phyloP scores from a whole-genome alignment of 305 asterid species.

The Fraxinus baroniana region DNA sequence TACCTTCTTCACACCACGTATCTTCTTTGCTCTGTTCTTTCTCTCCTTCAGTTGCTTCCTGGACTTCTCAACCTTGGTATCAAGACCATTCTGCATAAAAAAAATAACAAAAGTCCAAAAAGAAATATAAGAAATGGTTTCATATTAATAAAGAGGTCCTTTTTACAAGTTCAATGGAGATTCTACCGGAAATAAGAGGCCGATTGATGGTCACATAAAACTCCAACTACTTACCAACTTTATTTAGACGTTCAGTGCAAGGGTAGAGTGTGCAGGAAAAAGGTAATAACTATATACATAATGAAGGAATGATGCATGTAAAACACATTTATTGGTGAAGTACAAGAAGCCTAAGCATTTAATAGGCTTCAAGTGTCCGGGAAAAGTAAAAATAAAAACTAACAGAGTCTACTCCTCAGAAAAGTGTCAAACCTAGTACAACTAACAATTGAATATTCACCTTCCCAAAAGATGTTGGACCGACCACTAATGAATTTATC shows the following conservation, averaged over 20 bases:
- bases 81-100: constrained; percentile 63
- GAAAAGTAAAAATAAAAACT: background rate
- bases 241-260: background rate
- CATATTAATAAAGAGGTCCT: background rate
- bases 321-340: background rate
- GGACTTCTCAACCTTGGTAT: constrained; percentile 74
- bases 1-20: constrained; percentile 84
- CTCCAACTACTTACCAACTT: background rate
- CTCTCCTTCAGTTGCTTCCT: constrained; percentile 84
- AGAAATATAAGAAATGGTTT: background rate
- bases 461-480: background rate
- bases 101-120: background rate
- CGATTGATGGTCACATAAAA: background rate
- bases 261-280: background rate
- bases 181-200: background rate
- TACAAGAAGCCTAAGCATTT: background rate
- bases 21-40: constrained; percentile 72
- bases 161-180: background rate
- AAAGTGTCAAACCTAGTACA: background rate
- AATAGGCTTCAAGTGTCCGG: background rate
- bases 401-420: background rate
- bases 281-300: background rate
- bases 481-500: background rate
- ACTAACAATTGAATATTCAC: background rate
- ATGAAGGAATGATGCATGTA: background rate